Conservation (phyloP, 331 rosid genomes). For the Malus hybrid region DNA sequence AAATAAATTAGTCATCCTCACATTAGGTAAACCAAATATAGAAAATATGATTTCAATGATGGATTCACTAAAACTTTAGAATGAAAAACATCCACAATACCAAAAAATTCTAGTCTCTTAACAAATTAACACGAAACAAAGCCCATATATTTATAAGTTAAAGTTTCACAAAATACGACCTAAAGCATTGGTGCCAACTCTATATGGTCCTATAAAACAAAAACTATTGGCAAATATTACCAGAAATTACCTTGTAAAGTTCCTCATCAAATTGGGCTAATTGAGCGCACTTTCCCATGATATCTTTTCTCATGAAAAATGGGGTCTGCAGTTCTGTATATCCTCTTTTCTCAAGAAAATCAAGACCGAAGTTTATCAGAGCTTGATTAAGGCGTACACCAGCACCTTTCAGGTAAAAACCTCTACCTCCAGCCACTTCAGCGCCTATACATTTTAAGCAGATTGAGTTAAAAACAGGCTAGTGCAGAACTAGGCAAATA, state of each 20-base stretch:
- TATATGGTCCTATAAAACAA: not conserved
- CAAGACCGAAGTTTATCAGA: constrained; percentile 77
- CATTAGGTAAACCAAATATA: not conserved
- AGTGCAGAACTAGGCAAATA: not conserved
- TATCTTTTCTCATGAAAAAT: constrained; percentile 88
- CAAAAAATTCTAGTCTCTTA: not conserved
- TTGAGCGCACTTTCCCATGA: constrained; percentile 96
- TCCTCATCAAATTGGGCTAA: constrained; percentile 96
- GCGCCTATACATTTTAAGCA: constrained; percentile 54
- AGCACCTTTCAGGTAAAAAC: constrained; percentile 83
- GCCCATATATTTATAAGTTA: not conserved
- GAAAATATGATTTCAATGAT: not conserved
- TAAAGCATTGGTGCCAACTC: not conserved
- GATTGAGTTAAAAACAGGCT: constrained; percentile 5
- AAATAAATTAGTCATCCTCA: constrained; percentile 1
- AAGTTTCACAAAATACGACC: not conserved
- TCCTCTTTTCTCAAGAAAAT: constrained; percentile 74
- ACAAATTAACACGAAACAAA: not conserved
- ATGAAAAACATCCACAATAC: not conserved
- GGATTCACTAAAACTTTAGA: not conserved
- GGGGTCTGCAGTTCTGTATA: constrained; percentile 77
- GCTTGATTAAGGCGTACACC: constrained; percentile 97
- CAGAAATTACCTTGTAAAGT: constrained; percentile 67
- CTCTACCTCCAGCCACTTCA: constrained; percentile 95
- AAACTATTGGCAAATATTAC: constrained; percentile 4